Conservation (phyloP, 2,329 filamentous ascomycete species). For the Blumeria graminis region DNA sequence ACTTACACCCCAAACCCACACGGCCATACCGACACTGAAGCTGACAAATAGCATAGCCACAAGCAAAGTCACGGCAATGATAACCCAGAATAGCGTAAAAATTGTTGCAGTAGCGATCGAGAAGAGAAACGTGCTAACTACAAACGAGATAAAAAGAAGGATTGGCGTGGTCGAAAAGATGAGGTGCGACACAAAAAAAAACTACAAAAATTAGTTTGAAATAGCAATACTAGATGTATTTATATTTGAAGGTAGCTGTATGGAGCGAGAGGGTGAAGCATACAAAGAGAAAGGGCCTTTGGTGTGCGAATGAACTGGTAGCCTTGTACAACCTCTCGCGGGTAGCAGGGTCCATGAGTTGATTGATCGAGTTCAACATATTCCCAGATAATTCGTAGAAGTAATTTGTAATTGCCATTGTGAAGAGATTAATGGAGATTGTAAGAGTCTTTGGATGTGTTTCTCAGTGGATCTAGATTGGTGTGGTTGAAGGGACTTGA, state of each 20-base stretch:
- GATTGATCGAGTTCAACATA: neutral
- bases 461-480: no score
- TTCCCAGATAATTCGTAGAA: no score
- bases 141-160: conserved; percentile 42
- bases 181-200: conserved; percentile 41
- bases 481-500: no score
- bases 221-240: neutral
- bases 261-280: neutral
- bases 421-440: no score
- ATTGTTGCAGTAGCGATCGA: conserved; percentile 35
- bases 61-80: conserved; percentile 40
- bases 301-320: neutral
- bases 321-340: neutral
- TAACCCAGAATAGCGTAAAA: conserved; percentile 44
- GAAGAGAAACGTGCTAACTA: conserved; percentile 34
- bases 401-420: no score
- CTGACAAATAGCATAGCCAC: conserved; percentile 45
- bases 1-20: conserved; percentile 43
- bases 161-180: conserved; percentile 42
- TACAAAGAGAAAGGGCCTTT: neutral
- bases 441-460: no score
- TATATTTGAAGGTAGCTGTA: neutral
- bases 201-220: conserved; percentile 19
- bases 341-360: neutral
- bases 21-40: conserved; percentile 31